A percentile compares a stretch with the other conserved stretches of the same genome.
phyloP scores from a whole-genome alignment of 192 early-diverging fungal species.

The Coemansia sp. region DNA sequence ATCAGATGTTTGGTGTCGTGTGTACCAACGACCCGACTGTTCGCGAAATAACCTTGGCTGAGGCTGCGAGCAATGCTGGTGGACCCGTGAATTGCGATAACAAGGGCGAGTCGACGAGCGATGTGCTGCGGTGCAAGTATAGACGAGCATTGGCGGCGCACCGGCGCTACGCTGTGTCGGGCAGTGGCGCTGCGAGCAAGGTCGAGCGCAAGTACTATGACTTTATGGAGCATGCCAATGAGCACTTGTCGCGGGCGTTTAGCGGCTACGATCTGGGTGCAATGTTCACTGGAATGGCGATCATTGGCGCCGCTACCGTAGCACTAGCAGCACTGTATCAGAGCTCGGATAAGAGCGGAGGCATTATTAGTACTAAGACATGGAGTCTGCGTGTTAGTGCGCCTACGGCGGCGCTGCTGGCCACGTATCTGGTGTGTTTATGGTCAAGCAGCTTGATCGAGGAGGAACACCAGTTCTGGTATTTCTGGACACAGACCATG shows the following conservation, averaged over 20 bases:
- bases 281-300: constrained; percentile 44
- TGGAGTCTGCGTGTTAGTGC: constrained; percentile 10
- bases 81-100: constrained; percentile 4
- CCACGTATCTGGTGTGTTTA: constrained; percentile 59
- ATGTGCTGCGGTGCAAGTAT: constrained; percentile 40
- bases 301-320: constrained; percentile 20
- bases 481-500: constrained; percentile 69
- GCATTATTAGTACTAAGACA: constrained; percentile 15
- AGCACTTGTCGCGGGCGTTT: constrained; percentile 42
- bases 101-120: constrained; percentile 1
- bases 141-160: constrained; percentile 29
- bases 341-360: constrained; percentile 2
- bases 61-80: not conserved
- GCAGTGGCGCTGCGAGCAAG: not conserved
- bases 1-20: constrained; percentile 59
- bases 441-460: constrained; percentile 73
- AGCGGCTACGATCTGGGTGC: constrained; percentile 45
- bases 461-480: constrained; percentile 78
- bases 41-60: not conserved
- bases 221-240: constrained; percentile 40
- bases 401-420: constrained; percentile 35
- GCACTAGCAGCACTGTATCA: constrained; percentile 23
- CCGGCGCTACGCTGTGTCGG: not conserved
- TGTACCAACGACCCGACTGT: constrained; percentile 31
- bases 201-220: constrained; percentile 35